phyloP scores from a whole-genome alignment of 1,139 yeast species.

The Yamadazyma friedrichii region DNA sequence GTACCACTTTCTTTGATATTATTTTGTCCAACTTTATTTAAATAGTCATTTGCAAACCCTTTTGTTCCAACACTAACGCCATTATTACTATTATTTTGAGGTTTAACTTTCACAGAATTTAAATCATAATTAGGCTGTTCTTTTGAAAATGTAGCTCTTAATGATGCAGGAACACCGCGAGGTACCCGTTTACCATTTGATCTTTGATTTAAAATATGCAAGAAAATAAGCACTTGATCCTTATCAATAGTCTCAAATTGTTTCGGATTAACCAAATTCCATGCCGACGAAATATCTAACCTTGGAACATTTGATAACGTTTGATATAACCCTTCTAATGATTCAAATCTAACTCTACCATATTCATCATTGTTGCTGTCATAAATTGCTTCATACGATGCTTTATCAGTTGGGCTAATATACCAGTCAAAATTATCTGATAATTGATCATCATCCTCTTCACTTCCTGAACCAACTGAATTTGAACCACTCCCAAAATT shows the following conservation, averaged over 20 bases:
- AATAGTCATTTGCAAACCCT: constrained; percentile 41
- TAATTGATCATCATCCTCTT: constrained; percentile 53
- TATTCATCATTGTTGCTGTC: constrained; percentile 71
- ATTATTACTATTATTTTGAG: constrained; percentile 11
- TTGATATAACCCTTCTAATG: constrained; percentile 66
- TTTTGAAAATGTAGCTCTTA: constrained; percentile 88
- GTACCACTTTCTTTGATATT: constrained; percentile 62
- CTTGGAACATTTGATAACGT: constrained; percentile 73
- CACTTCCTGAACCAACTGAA: constrained; percentile 52
- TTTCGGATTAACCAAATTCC: constrained; percentile 94
- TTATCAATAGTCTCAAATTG: constrained; percentile 84
- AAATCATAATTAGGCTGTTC: constrained; percentile 78
- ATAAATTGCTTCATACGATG: constrained; percentile 77
- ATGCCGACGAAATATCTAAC: constrained; percentile 86
- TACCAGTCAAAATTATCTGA: constrained; percentile 91
- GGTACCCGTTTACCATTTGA: constrained; percentile 88
- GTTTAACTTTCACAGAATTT: constrained; percentile 17
- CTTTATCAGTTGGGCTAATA: constrained; percentile 82
- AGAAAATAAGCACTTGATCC: constrained; percentile 85
- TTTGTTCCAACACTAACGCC: constrained; percentile 19
- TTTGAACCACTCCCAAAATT: constrained; percentile 19
- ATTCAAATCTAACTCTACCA: constrained; percentile 79
- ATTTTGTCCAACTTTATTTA: constrained; percentile 45
- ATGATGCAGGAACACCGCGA: constrained; percentile 88
- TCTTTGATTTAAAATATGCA: constrained; percentile 89